Evolutionary conservation across 2,329 filamentous ascomycete genomes (phyloP).

Genomic region (Furcasterigmium furcatum): DNA sequence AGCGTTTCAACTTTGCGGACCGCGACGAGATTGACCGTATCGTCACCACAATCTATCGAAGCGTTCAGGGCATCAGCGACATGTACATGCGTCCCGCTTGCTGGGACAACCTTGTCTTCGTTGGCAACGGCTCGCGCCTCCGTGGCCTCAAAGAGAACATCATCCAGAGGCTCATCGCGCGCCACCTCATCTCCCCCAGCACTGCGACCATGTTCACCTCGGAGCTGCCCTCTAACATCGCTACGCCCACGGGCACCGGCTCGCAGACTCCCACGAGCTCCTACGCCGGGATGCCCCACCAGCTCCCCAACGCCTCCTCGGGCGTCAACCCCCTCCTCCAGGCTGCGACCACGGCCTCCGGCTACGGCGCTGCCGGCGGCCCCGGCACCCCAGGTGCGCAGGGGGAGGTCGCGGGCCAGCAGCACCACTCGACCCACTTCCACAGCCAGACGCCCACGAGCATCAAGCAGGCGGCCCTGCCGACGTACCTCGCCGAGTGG

Average conservation of each 20-base stretch:
- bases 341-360: constrained; percentile 77
- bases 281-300: constrained; percentile 51
- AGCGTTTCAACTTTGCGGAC: constrained; percentile 68
- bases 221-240: constrained; percentile 90
- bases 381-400: constrained; percentile 34
- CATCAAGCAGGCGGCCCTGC: constrained; percentile 74
- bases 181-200: constrained; percentile 87
- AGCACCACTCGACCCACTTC: constrained; percentile 44
- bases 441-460: constrained; percentile 74
- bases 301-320: constrained; percentile 40
- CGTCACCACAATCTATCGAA: constrained; percentile 77
- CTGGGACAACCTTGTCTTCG: constrained; percentile 90
- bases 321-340: constrained; percentile 88
- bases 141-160: constrained; percentile 87
- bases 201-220: constrained; percentile 96
- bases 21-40: constrained; percentile 78
- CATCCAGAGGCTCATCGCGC: constrained; percentile 71
- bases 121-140: constrained; percentile 76
- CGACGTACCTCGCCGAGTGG: constrained; percentile 89
- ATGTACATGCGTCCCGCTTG: constrained; percentile 79
- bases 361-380: constrained; percentile 41
- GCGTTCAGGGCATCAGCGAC: constrained; percentile 79
- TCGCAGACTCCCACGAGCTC: constrained; percentile 80
- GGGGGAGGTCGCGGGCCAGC: constrained; percentile 30
- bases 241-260: constrained; percentile 85